Percentiles rank a stretch among this genome's conserved stretches.
Conservation (phyloP, 129 eudicot species). For the Oenanthe sinensis region DNA sequence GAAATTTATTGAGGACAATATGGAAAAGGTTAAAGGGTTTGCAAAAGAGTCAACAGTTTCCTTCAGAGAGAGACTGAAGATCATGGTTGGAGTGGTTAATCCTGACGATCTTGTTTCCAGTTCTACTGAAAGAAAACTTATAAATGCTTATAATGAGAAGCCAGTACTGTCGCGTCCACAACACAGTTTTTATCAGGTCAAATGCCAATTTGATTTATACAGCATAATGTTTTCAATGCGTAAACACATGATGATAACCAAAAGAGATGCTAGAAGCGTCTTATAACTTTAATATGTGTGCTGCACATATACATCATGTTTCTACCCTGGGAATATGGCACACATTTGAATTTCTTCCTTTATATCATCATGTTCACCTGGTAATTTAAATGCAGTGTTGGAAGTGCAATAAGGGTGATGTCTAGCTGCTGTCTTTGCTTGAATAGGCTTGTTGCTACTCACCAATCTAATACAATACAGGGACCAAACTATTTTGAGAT, state of each 20-base stretch:
- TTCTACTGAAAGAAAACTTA: conserved; percentile 71
- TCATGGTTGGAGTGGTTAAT: conserved; percentile 81
- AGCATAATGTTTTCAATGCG: background rate
- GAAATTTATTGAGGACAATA: conserved; percentile 66
- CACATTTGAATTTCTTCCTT: background rate
- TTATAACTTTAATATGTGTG: background rate
- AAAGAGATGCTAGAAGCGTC: background rate
- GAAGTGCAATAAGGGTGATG: background rate
- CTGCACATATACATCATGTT: background rate
- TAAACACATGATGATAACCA: background rate
- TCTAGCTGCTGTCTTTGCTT: background rate
- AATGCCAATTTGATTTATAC: background rate
- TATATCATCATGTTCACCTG: background rate
- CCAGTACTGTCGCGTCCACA: conserved; percentile 98
- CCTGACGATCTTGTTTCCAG: conserved; percentile 76
- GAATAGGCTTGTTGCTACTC: background rate
- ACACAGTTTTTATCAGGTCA: conserved; percentile 75
- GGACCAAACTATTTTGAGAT: conserved; percentile 85
- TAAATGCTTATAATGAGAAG: conserved; percentile 80
- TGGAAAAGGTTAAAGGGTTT: conserved; percentile 63
- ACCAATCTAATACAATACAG: conserved; percentile 18
- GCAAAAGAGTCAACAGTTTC: conserved; percentile 57
- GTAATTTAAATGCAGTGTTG: background rate
- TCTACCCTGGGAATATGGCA: background rate
- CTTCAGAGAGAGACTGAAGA: conserved; percentile 77